Percentiles rank a stretch among this genome's conserved stretches.
Evolutionary conservation across 306 rosid species (phyloP).

Genomic region (Lagenaria siceraria): DNA sequence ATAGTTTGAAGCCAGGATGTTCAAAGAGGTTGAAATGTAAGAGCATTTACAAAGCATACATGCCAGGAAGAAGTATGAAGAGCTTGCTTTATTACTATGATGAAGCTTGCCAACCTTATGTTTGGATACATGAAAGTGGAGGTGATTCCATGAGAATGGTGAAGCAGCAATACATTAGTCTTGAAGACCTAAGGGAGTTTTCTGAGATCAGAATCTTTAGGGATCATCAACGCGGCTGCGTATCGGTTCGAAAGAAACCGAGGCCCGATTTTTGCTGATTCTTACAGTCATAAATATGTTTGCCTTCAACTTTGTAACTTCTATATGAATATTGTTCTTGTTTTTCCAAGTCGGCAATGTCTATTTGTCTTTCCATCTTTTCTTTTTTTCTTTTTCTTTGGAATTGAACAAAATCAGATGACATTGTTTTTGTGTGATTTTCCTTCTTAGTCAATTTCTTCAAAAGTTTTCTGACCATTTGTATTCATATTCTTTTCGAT

Average conservation of each 20-base stretch:
- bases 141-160: slow-evolving; percentile 70
- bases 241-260: slow-evolving; percentile 65
- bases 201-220: slow-evolving; percentile 82
- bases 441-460: too few species aligned
- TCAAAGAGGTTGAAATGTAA: slow-evolving; percentile 77
- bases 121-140: slow-evolving; percentile 76
- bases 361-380: neutral
- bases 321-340: slow-evolving; percentile 8
- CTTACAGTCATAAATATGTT: neutral
- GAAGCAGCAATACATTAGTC: slow-evolving; percentile 83
- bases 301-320: neutral
- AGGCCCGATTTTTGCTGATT: slow-evolving; percentile 70
- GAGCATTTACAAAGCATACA: slow-evolving; percentile 71
- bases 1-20: slow-evolving; percentile 70
- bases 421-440: neutral
- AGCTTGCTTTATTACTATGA: slow-evolving; percentile 71
- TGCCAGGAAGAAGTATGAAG: slow-evolving; percentile 59
- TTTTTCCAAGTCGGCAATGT: neutral
- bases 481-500: too few species aligned
- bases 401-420: neutral
- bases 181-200: slow-evolving; percentile 67
- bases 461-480: too few species aligned
- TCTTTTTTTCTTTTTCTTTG: neutral
- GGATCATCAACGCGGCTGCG: slow-evolving; percentile 79
- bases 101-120: slow-evolving; percentile 79